These are phyloP conservation scores for Podospora didyma DNA, from an alignment of 495 filamentous ascomycete genomes.

Conservation along the genomic window DNA sequence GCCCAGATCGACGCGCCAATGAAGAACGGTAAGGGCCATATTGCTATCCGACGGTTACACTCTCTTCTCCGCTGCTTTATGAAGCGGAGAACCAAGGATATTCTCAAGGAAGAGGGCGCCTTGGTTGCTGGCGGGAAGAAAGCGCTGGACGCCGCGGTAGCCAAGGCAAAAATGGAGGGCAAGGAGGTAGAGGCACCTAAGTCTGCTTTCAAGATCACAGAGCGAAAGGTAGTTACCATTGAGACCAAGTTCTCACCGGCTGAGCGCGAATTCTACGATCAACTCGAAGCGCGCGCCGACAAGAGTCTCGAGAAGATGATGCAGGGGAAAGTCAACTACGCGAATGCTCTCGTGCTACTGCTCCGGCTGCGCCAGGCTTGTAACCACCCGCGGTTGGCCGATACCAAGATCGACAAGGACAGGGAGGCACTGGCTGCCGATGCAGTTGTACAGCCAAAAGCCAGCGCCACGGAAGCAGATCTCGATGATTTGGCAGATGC, in stretches of 20 bases:
- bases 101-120: slow-evolving; percentile 78
- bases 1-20: slow-evolving; percentile 82
- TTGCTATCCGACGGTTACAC: slow-evolving; percentile 86
- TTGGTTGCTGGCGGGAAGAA: slow-evolving; percentile 65
- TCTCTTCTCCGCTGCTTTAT: slow-evolving; percentile 85
- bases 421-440: slow-evolving; percentile 75
- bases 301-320: slow-evolving; percentile 85
- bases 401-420: slow-evolving; percentile 78
- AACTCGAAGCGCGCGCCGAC: slow-evolving; percentile 78
- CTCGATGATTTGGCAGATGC: slow-evolving; percentile 82
- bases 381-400: slow-evolving; percentile 86
- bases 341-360: slow-evolving; percentile 76
- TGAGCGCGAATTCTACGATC: slow-evolving; percentile 81
- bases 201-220: slow-evolving; percentile 76
- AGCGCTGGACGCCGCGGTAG: slow-evolving; percentile 37
- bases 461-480: slow-evolving; percentile 45
- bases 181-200: slow-evolving; percentile 39
- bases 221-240: slow-evolving; percentile 79
- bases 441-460: slow-evolving; percentile 43
- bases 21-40: slow-evolving; percentile 76
- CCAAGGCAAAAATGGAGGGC: slow-evolving; percentile 45
- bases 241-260: slow-evolving; percentile 72
- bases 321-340: slow-evolving; percentile 51
- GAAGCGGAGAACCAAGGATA: slow-evolving; percentile 94
- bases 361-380: slow-evolving; percentile 87